Percentiles rank a stretch among this genome's conserved stretches.
Evolutionary conservation across 352 stramenopile species (phyloP).

Genomic region (Phytophthora podocarpi): DNA sequence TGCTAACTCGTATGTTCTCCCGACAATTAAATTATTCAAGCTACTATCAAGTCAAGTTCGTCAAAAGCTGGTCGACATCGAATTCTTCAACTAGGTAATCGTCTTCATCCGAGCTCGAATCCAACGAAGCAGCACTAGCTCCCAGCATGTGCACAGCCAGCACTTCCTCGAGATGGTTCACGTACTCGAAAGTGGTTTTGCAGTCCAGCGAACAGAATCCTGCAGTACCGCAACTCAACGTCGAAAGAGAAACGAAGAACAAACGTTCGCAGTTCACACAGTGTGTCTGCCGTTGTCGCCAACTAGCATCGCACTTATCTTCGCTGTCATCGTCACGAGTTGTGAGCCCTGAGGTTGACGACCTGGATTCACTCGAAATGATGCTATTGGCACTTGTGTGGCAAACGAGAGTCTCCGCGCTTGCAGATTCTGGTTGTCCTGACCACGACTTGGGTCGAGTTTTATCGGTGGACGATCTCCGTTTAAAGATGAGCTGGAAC

Average conservation of each 20-base stretch:
- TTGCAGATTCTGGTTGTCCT: neutral
- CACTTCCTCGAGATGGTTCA: constrained; percentile 25
- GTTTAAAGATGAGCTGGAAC: constrained; percentile 20
- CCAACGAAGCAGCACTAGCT: neutral
- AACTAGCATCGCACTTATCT: neutral
- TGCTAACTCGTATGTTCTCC: too few species aligned
- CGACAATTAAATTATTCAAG: too few species aligned
- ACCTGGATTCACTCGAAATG: neutral
- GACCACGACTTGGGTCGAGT: constrained; percentile 25
- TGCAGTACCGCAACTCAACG: neutral
- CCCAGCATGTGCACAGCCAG: constrained; percentile 35
- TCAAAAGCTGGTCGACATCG: constrained; percentile 8
- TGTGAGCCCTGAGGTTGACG: neutral
- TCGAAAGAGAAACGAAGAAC: constrained; percentile 31
- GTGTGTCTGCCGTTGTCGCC: constrained; percentile 21
- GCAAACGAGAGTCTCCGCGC: neutral
- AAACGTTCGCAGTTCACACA: constrained; percentile 32
- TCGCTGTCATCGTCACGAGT: neutral
- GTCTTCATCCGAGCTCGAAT: constrained; percentile 19
- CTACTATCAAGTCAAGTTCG: neutral
- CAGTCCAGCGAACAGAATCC: constrained; percentile 55
- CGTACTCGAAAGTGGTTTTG: constrained; percentile 44
- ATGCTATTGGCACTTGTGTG: constrained; percentile 15
- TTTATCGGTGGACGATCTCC: neutral
- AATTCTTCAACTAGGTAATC: constrained; percentile 4